Evolutionary conservation across 768 basidiomycete genomes (phyloP), one percentile per base, ranked within the genome.

Genomic region (Suillus cothurnatus): DNA sequence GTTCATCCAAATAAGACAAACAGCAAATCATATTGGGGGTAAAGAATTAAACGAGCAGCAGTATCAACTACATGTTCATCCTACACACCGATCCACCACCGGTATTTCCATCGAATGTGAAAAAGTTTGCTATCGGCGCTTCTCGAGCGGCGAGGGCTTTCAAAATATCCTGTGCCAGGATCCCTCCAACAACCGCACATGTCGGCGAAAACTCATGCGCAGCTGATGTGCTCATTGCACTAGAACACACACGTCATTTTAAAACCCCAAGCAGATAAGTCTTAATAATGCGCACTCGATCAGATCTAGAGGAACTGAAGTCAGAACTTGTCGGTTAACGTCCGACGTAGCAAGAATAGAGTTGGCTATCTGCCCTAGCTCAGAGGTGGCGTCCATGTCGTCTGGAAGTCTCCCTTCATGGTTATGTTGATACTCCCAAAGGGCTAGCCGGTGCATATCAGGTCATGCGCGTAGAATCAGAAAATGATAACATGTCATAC

Each of bases 81-180:
- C 80, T 78, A 67, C 78, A 87, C 15, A 93, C 91, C 12, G 89
- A 89, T 6, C 88, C 93, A 26, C 85, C 83, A 32, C 94, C 94
- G 1, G 86, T 89, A 69, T 82, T 86, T 12, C 94, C 94, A 76
- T 98, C 94, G 66, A 97, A 95, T 5, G 88, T 83, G 68, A 96
- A 90, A 67, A 97, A 90, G 76, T 99, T 99, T 61, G 92, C 91
- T 68, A 97, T 91, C 5, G 97, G 97, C 32, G 92, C 87, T 71
- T 99, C 97, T 60, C 94, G 90, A 63, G 90, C 93, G 63, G 90
- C 92, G 45, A 99, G 83, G 0, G 94, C 88, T 75, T 97, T 95
- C 47, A 99, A 81, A 61, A 98, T 90, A 74, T 99, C 97, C 76
- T 99, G 97, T 1, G 90, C 96, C 17, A 99, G 80, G 79, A 99